These are phyloP conservation scores for Piromyces finnis DNA, from an alignment of 192 early-diverging fungal genomes.

Conservation along the genomic window DNA sequence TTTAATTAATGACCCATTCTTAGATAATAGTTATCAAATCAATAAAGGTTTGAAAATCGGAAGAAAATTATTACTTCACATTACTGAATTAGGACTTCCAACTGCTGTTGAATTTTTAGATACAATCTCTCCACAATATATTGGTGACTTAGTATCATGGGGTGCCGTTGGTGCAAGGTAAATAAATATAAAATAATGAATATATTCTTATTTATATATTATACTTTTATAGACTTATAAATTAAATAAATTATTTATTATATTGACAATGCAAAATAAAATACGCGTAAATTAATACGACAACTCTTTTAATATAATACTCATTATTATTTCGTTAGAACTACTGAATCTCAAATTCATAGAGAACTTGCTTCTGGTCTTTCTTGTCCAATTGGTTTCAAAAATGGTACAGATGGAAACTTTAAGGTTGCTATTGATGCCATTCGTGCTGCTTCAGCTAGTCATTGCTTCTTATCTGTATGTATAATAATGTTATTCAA, in stretches of 20 bases:
- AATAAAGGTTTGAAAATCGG: constrained; percentile 69
- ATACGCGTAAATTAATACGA: too few relatives aligned
- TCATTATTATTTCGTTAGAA: too few relatives aligned
- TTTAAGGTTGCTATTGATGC: constrained; percentile 80
- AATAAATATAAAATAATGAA: too few relatives aligned
- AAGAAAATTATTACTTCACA: constrained; percentile 46
- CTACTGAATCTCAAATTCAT: constrained; percentile 69
- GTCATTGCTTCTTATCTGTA: constrained; percentile 54
- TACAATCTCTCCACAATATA: constrained; percentile 67
- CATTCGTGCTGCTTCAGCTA: constrained; percentile 62
- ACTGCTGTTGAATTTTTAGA: constrained; percentile 61
- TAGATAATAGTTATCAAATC: constrained; percentile 57
- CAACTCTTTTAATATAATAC: too few relatives aligned
- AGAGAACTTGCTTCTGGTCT: constrained; percentile 67
- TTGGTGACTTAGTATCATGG: constrained; percentile 34
- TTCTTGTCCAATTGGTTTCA: constrained; percentile 63
- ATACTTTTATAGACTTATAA: too few relatives aligned
- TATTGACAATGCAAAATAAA: too few relatives aligned
- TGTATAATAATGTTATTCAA: too few relatives aligned
- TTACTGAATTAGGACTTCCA: constrained; percentile 48
- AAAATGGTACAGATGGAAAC: constrained; percentile 67
- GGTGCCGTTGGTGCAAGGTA: constrained; percentile 51
- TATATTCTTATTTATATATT: too few relatives aligned
- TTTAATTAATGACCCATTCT: constrained; percentile 62
- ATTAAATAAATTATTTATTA: too few relatives aligned